Base-by-base conservation (phyloP, 2,329 filamentous ascomycete species). In the Ceratocystis cacaofunesta region DNA sequence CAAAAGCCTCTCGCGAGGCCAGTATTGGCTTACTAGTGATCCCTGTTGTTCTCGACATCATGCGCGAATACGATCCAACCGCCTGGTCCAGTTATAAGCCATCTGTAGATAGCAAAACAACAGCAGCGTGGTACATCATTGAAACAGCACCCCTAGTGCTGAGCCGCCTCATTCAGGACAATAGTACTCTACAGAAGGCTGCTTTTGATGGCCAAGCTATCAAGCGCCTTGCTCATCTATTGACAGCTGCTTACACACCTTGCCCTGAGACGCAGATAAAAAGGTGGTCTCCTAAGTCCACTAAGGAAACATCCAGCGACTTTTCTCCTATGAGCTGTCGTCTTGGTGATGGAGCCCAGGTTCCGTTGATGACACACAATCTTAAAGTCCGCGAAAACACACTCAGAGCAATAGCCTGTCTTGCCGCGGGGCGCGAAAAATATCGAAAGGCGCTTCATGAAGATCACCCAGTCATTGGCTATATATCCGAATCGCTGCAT, bases 391-490 rank as follows among this genome's bases (percentile, higher is more conserved):
- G 94, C 64, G 88, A 92, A 74, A 86, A 83, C 62, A 83, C 86
- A 1, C 76, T 97, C 19, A 86, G 86, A 71, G 91, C 90, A 1
- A 77, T 97, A 65, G 89, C 89, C n/a, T 87, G 90, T 1, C 78
- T 97, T 62, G 85, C 89, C 1, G 84, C 89, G 2, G 87, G 87
- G 70, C 90, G 91, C 71, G 91, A 97, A 70, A 84, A 88, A 28
- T 90, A 92, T 71, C 82, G 92, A 55, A 95, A 95, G 72, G 81
- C 82, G 0, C 82, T 97, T 60, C 88, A 94, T 63, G 87, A 92
- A 28, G 84, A 89, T 70, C 90, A 91, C n/a, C 32, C 57, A 15
- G 83, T 89, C 62, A 80, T 95, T 57, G 82, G 85, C 0, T 91
- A 88, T 72, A 86, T 97, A 63, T 87, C 95, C 52, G 89, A 95